Conservation (phyloP, 768 basidiomycete genomes). For the Termitomyces sp. region DNA sequence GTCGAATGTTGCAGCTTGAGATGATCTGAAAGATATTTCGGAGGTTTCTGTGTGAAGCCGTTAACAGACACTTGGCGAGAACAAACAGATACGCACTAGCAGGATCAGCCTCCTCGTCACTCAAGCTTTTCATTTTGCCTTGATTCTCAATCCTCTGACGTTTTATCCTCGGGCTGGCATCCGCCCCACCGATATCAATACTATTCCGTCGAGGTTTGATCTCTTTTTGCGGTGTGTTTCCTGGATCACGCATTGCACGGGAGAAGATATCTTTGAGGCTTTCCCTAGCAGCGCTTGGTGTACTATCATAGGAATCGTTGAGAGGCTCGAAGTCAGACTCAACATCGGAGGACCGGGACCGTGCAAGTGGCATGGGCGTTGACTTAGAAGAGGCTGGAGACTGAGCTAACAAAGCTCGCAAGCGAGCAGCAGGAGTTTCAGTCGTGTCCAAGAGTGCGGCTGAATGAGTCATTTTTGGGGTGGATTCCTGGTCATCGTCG, state of each 20-base stretch:
- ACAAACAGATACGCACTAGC: slow-evolving; percentile 38
- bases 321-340: slow-evolving; percentile 60
- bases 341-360: slow-evolving; percentile 38
- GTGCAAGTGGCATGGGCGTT: slow-evolving; percentile 21
- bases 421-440: slow-evolving; percentile 55
- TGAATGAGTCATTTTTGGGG: slow-evolving; percentile 31
- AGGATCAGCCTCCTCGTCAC: slow-evolving; percentile 61
- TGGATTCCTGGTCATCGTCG: slow-evolving; percentile 36
- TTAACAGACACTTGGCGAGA: slow-evolving; percentile 7
- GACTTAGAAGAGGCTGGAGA: slow-evolving; percentile 34
- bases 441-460: slow-evolving; percentile 16
- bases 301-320: slow-evolving; percentile 26
- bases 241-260: slow-evolving; percentile 60
- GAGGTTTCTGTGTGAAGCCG: slow-evolving; percentile 17
- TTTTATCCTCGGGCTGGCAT: slow-evolving; percentile 45
- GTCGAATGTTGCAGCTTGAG: slow-evolving; percentile 45
- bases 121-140: slow-evolving; percentile 55
- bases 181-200: slow-evolving; percentile 57
- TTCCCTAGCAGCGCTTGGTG: slow-evolving; percentile 50
- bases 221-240: slow-evolving; percentile 58
- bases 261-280: slow-evolving; percentile 65
- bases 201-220: slow-evolving; percentile 49
- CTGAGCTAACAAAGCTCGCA: slow-evolving; percentile 59
- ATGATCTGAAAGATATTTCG: slow-evolving; percentile 35
- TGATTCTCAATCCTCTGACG: slow-evolving; percentile 39